Percentiles rank a stretch among this genome's conserved stretches.
Conservation (phyloP, 331 rosid species). For the Acacia pycnantha region DNA sequence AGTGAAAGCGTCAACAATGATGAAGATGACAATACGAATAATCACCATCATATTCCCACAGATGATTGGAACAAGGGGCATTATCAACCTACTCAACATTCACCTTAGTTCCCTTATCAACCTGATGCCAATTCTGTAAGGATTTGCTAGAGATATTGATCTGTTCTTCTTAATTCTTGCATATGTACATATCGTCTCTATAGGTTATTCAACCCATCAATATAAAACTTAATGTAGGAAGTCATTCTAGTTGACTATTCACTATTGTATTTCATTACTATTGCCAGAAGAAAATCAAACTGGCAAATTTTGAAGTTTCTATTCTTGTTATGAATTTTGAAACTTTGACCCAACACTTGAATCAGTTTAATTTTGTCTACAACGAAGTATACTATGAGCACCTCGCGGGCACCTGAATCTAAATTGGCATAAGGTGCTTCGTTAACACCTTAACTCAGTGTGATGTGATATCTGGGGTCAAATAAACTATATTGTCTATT, state of each 20-base stretch:
- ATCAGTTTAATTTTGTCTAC: background rate
- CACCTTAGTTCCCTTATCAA: background rate
- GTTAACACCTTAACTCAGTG: background rate
- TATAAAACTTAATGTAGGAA: background rate
- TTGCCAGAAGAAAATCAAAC: background rate
- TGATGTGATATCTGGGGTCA: background rate
- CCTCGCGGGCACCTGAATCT: background rate
- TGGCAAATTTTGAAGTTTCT: background rate
- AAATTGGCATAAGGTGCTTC: background rate
- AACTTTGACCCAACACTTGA: background rate
- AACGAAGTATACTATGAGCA: background rate
- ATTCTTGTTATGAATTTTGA: background rate
- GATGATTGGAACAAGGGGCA: constrained; percentile 21
- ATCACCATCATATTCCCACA: constrained; percentile 33
- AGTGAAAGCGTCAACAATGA: background rate
- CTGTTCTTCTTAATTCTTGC: background rate
- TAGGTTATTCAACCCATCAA: background rate
- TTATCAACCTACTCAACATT: background rate
- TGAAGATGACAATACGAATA: background rate
- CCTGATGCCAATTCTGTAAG: background rate
- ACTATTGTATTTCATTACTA: background rate
- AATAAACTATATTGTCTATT: background rate
- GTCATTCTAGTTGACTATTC: background rate
- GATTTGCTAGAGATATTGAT: background rate
- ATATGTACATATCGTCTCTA: background rate